Evolutionary conservation across 208 protist genomes (phyloP), one percentile per base, ranked within the genome.

Genomic region (Kentomonas sorsogonicus): DNA sequence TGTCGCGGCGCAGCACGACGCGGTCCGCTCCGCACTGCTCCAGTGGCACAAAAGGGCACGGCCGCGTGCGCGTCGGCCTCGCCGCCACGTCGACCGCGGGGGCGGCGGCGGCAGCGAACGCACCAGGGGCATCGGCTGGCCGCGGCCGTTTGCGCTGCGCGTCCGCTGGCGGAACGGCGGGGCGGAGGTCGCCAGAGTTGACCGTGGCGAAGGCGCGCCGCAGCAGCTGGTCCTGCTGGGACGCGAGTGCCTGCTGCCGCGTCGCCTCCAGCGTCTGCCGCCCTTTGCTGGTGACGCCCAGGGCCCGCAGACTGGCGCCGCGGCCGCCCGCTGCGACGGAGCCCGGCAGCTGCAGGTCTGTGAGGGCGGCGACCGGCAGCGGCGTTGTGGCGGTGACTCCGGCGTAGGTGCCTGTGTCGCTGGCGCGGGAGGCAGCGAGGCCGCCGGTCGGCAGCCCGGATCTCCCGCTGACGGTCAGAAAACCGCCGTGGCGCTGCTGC

Each of bases 211-310:
- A 59, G 3, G 77, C 64, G 4, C 50, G 63, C 11, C 66, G 62
- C 29, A 83, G 63, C 33, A 86, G 56, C 40, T 63, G 73, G 20
- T 66, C 66, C 30, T 66, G 62, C 33, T 70, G 72, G 40, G 48
- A 41, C 22, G 46, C 51, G 6, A 75, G 57, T n/a, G 75, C 77
- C 33, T 77, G 67, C 44, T 55, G 52, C 16, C 61, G 72, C 1
- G 77, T 74, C 0, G 79, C 79, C 11, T 69, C 74, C 34, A 91
- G 69, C 30, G 77, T 74, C 16, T 71, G 69, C 15, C 76, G 77
- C 0, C 83, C 83, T 4, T 77, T 69, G 13, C 63, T 64, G 1
- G 76, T 73, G 11, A 87, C 77, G 22, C 77, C 74, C 40, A 87
- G 48, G 13, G 33, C n/a, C 39, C 63, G 53, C 22, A 74, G 60